A percentile compares a stretch with the other conserved stretches of the same genome.
Conservation (phyloP, 306 rosid species). For the Rosa lucieae region DNA sequence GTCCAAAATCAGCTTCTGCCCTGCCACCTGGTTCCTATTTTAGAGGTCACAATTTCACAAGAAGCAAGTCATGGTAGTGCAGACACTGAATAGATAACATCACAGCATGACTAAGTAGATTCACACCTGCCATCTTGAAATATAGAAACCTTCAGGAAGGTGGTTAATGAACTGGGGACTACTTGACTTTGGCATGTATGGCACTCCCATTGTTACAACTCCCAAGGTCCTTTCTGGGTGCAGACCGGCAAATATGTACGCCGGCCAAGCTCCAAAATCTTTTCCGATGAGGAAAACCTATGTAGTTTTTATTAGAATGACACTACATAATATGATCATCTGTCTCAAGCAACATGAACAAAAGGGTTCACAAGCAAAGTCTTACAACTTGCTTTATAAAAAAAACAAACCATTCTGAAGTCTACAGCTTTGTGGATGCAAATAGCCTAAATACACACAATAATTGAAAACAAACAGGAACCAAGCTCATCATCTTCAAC, state of each 20-base stretch:
- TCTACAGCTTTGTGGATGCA: neutral
- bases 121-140: conserved; percentile 69
- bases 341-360: neutral
- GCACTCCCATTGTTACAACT: conserved; percentile 67
- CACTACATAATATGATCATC: neutral
- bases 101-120: neutral
- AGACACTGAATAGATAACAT: too few species aligned
- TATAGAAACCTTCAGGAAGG: conserved; percentile 75
- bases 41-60: neutral
- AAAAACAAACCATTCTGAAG: neutral
- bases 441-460: neutral
- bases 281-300: conserved; percentile 70
- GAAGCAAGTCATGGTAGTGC: neutral
- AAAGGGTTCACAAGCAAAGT: neutral
- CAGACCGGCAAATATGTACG: conserved; percentile 47
- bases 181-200: conserved; percentile 44
- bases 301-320: neutral
- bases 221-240: conserved; percentile 70
- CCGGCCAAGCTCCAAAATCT: conserved; percentile 69
- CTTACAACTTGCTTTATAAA: neutral
- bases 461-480: neutral
- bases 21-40: conserved; percentile 60
- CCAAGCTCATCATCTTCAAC: neutral
- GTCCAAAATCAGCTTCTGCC: conserved; percentile 87
- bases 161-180: conserved; percentile 1